Evolutionary conservation across 495 filamentous ascomycete species (phyloP).

Genomic region (Pyrenopolyporus hunteri): DNA sequence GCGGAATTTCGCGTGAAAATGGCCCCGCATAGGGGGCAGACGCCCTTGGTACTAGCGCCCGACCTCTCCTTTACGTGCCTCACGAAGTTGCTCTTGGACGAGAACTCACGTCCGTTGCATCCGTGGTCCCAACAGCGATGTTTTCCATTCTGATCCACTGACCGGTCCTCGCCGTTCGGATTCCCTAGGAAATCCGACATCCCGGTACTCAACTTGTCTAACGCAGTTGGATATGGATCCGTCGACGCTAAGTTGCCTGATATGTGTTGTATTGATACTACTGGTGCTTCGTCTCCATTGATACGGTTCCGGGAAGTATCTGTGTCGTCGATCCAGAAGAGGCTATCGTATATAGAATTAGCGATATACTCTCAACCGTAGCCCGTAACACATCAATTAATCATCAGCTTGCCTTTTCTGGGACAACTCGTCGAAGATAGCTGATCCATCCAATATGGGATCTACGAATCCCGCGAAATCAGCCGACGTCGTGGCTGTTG

Average conservation of each 20-base stretch:
- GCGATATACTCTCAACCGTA: background rate
- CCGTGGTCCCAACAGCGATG: constrained; percentile 97
- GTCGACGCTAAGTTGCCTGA: constrained; percentile 25
- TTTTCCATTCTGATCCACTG: constrained; percentile 50
- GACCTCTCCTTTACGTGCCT: constrained; percentile 91
- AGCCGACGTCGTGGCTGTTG: constrained; percentile 1
- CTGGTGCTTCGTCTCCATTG: constrained; percentile 33
- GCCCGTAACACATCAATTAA: no score
- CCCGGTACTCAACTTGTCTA: constrained; percentile 33
- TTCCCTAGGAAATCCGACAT: constrained; percentile 32
- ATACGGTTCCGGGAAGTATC: constrained; percentile 37
- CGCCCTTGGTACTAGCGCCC: constrained; percentile 80
- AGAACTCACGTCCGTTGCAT: constrained; percentile 94
- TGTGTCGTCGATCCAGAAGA: constrained; percentile 36
- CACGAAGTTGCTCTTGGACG: constrained; percentile 91
- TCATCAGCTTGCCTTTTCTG: constrained; percentile 31
- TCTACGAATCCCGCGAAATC: constrained; percentile 31
- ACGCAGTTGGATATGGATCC: constrained; percentile 25
- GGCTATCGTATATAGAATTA: constrained; percentile 18
- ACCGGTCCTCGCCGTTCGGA: constrained; percentile 18
- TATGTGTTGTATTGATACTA: constrained; percentile 36
- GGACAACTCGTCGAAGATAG: constrained; percentile 35
- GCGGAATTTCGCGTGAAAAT: constrained; percentile 92
- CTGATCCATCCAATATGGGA: constrained; percentile 28
- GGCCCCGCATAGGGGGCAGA: constrained; percentile 84